Evolutionary conservation across 352 stramenopile species (phyloP), one percentile per base, ranked within the genome.

Genomic region (Phytopythium helicoides): DNA sequence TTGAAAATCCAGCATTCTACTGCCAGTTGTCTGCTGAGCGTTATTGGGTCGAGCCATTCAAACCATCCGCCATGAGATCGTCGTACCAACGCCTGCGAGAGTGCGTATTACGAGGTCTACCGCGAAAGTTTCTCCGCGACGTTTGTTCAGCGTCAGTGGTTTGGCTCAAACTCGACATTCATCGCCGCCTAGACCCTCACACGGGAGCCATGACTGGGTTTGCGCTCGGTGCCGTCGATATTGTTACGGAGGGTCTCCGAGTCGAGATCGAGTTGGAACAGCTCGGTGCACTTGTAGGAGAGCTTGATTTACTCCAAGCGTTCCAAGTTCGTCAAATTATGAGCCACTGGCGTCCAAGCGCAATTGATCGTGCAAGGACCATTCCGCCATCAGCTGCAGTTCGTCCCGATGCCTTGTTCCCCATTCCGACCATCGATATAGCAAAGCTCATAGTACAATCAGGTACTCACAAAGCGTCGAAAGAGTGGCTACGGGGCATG

Each of bases 111-210:
- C 47, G 70, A 34, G 54, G 57, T 6, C 77, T 81, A 19, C n/a
- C 14, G 21, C 56, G 68, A 1, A 61, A 78, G 18, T 34, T 52
- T 18, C 60, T 56, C 6, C 58, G 75, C 15, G 80, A 88, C 22
- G 42, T 92, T 12, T 59, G 79, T 12, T 73, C 73, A 35, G 62
- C 78, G 22, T 70, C 64, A 1, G 68, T 68, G 18, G 45, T 90
- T 15, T 88, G 81, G 76, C 23, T 87, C 46, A 89, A 90, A 28
- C 53, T 88, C 6, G 81, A 90, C 41, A 64, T 89, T 9, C 54
- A 66, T 16, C 66, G 64, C 6, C 36, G 34, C 47, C 41, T 41
- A 45, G 5, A 52, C 28, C 26, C 11, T 3, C 46, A 31, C 16
- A 49, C 26, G 26, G 51, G 26, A 34, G 11, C 25, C 19, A 21